A percentile compares a stretch with the other conserved stretches of the same genome.
These are phyloP conservation scores for Bathelium albidoporum DNA, from an alignment of 495 filamentous ascomycete species.

Conservation along the genomic window DNA sequence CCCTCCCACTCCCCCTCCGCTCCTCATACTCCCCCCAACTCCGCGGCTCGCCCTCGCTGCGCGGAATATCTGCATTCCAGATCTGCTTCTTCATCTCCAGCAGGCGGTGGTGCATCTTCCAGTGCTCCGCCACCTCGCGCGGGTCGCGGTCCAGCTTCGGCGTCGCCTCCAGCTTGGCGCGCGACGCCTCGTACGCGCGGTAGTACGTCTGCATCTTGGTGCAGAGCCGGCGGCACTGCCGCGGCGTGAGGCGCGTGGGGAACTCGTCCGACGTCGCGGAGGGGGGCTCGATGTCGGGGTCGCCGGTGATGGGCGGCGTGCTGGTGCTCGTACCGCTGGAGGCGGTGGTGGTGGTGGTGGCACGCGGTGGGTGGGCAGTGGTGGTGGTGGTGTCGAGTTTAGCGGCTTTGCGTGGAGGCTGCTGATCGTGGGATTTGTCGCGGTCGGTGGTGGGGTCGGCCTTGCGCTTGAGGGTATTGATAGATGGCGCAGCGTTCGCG, in stretches of 20 bases:
- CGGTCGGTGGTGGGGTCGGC: neutral
- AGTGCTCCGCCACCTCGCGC: neutral
- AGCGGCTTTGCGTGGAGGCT: neutral
- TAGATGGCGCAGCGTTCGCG: neutral
- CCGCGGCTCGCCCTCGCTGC: neutral
- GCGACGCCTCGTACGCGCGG: neutral
- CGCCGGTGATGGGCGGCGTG: neutral
- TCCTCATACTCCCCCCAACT: slow-evolving; percentile 6
- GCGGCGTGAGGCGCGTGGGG: neutral
- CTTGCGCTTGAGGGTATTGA: neutral
- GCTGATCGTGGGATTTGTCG: neutral
- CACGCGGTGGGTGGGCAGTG: neutral
- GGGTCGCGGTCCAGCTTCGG: neutral
- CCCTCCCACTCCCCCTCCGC: neutral
- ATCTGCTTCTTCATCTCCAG: slow-evolving; percentile 6
- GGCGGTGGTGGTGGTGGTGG: neutral
- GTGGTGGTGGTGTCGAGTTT: neutral
- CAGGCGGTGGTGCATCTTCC: neutral
- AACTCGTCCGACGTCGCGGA: neutral
- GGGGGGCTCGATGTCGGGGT: no score
- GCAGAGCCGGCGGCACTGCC: neutral
- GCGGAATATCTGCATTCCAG: neutral
- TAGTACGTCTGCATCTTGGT: slow-evolving; percentile 1
- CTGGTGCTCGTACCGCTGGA: neutral
- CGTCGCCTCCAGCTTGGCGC: neutral